Evolutionary conservation across 805 yeast species (phyloP), one percentile per base, ranked within the genome.

Genomic region (Metschnikowia kofuensis): DNA sequence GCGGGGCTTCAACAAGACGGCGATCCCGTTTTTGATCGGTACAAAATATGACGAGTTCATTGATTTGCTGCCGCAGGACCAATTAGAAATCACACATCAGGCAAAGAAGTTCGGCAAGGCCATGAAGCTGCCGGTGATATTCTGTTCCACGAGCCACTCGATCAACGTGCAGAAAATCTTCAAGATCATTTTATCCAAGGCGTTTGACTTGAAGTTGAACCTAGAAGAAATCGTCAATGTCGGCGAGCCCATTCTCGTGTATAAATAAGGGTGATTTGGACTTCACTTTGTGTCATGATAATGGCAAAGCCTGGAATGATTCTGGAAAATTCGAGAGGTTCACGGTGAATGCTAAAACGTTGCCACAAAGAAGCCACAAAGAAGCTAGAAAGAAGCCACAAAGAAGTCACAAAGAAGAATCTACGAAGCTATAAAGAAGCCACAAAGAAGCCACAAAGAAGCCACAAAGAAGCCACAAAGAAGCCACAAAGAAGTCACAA

Each of bases 81-180:
- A 92, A 63, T 79, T 82, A 47, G 94, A 88, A 60, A 79, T 92
- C 44, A 88, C 96, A 6, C 80, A 78, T 51, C 89, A 85, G 63
- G 91, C 96, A 13, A 82, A 85, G 67, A 80, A 83, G 62, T 91
- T 86, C 64, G 96, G 97, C 12, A 78, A 75, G 58, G 96, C 94
- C 29, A 90, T 92, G 96, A 84, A 83, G 59, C 87, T 96, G 5
- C 83, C 83, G 9, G 75, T 92, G 47, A 79, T 92, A 7, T 94
- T 92, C 67, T 87, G 96, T 58, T 91, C 97, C 8, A 88, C 98
- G 0, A 82, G 90, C 57, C 92, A 88, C 57, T 89, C 97, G 1
- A 88, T 94, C 53, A 94, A 92, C 58, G 87, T 92, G 21, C 97
- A 91, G 63, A 91, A 91, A 69, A 89, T 92, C 28, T 92, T 92